Conservation (phyloP, 2,329 filamentous ascomycete genomes). For the Pestalotiopsis fici region DNA sequence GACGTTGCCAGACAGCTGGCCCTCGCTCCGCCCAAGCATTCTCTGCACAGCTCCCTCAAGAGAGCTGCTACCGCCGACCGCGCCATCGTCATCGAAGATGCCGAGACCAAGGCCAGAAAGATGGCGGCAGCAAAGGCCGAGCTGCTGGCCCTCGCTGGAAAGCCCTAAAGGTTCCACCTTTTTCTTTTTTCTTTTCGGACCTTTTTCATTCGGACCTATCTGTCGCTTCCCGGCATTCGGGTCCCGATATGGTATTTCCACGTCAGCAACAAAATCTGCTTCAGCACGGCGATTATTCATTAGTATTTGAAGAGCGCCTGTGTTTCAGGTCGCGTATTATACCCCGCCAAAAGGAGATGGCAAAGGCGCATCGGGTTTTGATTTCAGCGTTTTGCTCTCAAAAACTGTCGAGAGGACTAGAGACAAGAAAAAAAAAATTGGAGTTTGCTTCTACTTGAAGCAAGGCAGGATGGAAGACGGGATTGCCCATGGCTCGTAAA, state of each 20-base stretch:
- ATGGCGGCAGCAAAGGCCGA: slow-evolving; percentile 50
- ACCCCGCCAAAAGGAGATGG: slow-evolving; percentile 10
- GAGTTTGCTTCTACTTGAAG: background rate
- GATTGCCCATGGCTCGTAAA: background rate
- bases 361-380: slow-evolving; percentile 18
- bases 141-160: slow-evolving; percentile 36
- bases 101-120: slow-evolving; percentile 36
- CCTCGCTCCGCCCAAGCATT: slow-evolving; percentile 26
- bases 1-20: slow-evolving; percentile 30
- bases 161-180: slow-evolving; percentile 15
- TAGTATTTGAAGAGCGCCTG: background rate
- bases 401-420: background rate
- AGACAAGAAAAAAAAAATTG: background rate
- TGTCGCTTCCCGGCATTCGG: slow-evolving; percentile 19
- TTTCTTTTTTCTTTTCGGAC: background rate
- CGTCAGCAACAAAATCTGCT: background rate
- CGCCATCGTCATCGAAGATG: slow-evolving; percentile 22
- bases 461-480: background rate
- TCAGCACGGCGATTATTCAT: background rate
- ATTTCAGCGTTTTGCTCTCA: slow-evolving; percentile 5
- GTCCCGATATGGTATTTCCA: slow-evolving; percentile 21
- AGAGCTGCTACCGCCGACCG: slow-evolving; percentile 19
- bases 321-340: slow-evolving; percentile 18
- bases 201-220: background rate
- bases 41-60: slow-evolving; percentile 26